Percentiles rank a stretch among this genome's conserved stretches.
Conservation (phyloP, 2,329 filamentous ascomycete genomes). For the Ceratocystis alfenasii region DNA sequence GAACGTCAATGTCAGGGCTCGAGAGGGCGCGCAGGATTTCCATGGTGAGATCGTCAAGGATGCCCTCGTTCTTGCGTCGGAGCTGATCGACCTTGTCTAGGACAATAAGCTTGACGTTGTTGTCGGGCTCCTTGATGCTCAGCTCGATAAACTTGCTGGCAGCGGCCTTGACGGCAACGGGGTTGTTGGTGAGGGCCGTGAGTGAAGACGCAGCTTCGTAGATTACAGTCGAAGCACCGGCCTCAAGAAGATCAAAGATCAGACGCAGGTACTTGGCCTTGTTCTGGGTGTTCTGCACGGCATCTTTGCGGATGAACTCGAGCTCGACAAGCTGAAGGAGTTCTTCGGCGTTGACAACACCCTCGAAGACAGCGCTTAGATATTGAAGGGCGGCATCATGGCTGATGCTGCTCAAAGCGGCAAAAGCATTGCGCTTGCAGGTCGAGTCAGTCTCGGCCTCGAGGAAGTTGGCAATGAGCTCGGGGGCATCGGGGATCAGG, state of each 20-base stretch:
- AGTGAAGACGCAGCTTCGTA: conserved; percentile 95
- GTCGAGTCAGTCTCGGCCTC: conserved; percentile 85
- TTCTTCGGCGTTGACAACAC: conserved; percentile 88
- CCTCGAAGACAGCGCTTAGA: conserved; percentile 78
- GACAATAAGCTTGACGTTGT: conserved; percentile 98
- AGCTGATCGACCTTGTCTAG: conserved; percentile 85
- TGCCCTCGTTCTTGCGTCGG: conserved; percentile 75
- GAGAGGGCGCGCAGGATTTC: conserved; percentile 90
- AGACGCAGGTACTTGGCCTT: conserved; percentile 89
- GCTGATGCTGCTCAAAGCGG: conserved; percentile 77
- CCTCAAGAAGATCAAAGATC: conserved; percentile 93
- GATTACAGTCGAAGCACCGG: conserved; percentile 82
- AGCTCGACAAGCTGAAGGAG: conserved; percentile 85
- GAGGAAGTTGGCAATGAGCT: conserved; percentile 81
- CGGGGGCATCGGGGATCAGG: conserved; percentile 88
- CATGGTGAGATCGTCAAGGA: conserved; percentile 91
- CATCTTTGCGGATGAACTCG: conserved; percentile 96
- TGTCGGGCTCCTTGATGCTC: conserved; percentile 93
- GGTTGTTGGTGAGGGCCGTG: conserved; percentile 87
- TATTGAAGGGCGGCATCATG: conserved; percentile 87
- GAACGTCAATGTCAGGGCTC: conserved; percentile 90
- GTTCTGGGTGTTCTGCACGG: conserved; percentile 85
- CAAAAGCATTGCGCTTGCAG: conserved; percentile 96
- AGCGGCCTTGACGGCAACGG: conserved; percentile 92
- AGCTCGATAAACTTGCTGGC: conserved; percentile 94